Conservation (phyloP, 495 filamentous ascomycete species). For the Podospora australis region DNA sequence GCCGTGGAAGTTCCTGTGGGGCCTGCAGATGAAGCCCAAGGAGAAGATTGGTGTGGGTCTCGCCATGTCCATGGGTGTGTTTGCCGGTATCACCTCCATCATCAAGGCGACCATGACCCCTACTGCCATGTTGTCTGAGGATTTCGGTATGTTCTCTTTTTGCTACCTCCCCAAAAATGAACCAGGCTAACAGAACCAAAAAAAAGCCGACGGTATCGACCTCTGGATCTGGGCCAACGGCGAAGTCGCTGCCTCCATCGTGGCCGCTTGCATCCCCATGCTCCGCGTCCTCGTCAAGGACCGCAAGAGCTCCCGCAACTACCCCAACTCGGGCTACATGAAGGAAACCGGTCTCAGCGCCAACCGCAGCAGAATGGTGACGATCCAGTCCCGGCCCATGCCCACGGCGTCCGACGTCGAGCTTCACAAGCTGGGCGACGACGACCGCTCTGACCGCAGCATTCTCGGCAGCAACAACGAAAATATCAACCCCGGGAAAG, state of each 20-base stretch:
- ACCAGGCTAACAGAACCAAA: background rate
- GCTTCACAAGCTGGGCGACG: slow-evolving; percentile 5
- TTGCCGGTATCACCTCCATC: slow-evolving; percentile 17
- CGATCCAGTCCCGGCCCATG: background rate
- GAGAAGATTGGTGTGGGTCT: slow-evolving; percentile 32
- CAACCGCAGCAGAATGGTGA: slow-evolving; percentile 10
- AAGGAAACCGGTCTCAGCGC: background rate
- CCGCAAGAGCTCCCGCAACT: slow-evolving; percentile 3
- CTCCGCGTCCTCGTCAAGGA: slow-evolving; percentile 22
- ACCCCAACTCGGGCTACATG: slow-evolving; percentile 4
- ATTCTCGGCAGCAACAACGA: background rate
- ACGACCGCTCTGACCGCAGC: slow-evolving; percentile 6
- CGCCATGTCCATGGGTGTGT: slow-evolving; percentile 34
- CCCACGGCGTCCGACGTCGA: slow-evolving; percentile 2
- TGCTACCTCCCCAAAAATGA: background rate
- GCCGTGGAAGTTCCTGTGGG: slow-evolving; percentile 31
- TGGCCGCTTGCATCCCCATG: slow-evolving; percentile 24
- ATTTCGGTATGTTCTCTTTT: slow-evolving; percentile 8
- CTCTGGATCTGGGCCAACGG: slow-evolving; percentile 16
- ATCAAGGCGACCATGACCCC: slow-evolving; percentile 15
- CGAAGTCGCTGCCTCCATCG: slow-evolving; percentile 18
- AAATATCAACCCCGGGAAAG: background rate
- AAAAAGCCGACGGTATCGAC: slow-evolving; percentile 7
- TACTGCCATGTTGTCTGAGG: slow-evolving; percentile 7
- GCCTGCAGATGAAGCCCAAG: slow-evolving; percentile 25